These are phyloP conservation scores for Anisodus tanguticus DNA, from an alignment of 257 asterid species.

Conservation along the genomic window DNA sequence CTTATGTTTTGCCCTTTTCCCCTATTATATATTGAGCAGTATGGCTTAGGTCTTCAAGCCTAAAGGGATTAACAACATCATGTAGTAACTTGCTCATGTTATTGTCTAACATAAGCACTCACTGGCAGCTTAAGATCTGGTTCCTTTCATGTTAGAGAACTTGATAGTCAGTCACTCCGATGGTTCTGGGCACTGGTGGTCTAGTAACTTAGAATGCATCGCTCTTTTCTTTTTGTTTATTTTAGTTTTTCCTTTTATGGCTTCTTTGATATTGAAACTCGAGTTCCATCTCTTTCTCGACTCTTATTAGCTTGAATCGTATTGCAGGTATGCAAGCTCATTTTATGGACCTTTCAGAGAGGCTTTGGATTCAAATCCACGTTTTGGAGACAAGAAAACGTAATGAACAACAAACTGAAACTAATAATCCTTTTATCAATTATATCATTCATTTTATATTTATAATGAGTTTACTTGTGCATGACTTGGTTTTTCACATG, in stretches of 20 bases:
- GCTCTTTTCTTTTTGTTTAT: not conserved
- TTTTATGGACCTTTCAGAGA: conserved; percentile 98
- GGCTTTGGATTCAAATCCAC: conserved; percentile 95
- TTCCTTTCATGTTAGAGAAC: not conserved
- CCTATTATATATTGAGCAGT: not conserved
- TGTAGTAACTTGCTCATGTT: not conserved
- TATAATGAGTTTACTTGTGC: conserved; percentile 23
- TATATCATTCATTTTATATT: conserved; percentile 15
- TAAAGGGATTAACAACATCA: not conserved
- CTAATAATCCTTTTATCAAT: not conserved
- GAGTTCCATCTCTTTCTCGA: not conserved
- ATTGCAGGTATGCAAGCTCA: conserved; percentile 89
- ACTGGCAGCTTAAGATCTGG: not conserved
- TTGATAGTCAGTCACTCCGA: not conserved
- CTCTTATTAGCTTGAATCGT: conserved; percentile 24
- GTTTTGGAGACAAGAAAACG: conserved; percentile 99
- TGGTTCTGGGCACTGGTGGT: not conserved
- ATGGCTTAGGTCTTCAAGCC: not conserved
- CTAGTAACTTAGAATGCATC: not conserved
- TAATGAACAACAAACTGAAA: conserved; percentile 32
- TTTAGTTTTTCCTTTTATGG: not conserved
- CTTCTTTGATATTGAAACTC: conserved; percentile 17
- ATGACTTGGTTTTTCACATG: conserved; percentile 31
- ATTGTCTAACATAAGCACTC: not conserved
- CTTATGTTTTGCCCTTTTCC: not conserved